Conservation (phyloP, 805 yeast genomes). For the Starmerella kuoi region DNA sequence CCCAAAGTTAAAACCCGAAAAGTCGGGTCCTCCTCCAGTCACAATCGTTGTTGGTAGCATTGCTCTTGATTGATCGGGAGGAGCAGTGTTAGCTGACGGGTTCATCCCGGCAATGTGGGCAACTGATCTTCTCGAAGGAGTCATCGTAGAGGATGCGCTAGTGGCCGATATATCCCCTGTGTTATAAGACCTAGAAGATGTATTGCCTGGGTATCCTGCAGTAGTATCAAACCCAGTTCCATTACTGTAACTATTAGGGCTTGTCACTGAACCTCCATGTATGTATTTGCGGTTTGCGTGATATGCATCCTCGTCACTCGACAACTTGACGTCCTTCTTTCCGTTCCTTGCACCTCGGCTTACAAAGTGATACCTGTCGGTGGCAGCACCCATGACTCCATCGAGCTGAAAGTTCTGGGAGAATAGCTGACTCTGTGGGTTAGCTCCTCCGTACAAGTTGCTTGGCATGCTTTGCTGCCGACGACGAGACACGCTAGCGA, state of each 20-base stretch:
- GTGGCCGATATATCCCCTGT: constrained; percentile 4
- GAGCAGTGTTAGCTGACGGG: neutral
- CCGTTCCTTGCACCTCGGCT: constrained; percentile 15
- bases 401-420: constrained; percentile 29
- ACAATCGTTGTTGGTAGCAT: constrained; percentile 3
- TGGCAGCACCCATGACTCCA: constrained; percentile 22
- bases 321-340: constrained; percentile 14
- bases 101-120: neutral
- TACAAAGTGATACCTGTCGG: constrained; percentile 26
- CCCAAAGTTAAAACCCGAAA: constrained; percentile 12
- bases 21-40: constrained; percentile 1
- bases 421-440: constrained; percentile 13
- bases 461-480: constrained; percentile 16
- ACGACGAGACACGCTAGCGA: constrained; percentile 20
- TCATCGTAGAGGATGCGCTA: neutral
- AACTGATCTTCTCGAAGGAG: constrained; percentile 1
- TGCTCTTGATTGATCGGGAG: neutral
- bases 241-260: too few relatives aligned
- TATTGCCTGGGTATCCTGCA: neutral
- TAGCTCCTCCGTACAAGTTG: constrained; percentile 1
- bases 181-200: neutral
- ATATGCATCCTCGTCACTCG: constrained; percentile 19
- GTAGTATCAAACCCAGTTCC: neutral
- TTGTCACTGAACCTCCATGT: constrained; percentile 10
- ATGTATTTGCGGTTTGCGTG: constrained; percentile 14